These are phyloP conservation scores for Ogataea ramenticola DNA, from an alignment of 805 yeast genomes.

Conservation along the genomic window DNA sequence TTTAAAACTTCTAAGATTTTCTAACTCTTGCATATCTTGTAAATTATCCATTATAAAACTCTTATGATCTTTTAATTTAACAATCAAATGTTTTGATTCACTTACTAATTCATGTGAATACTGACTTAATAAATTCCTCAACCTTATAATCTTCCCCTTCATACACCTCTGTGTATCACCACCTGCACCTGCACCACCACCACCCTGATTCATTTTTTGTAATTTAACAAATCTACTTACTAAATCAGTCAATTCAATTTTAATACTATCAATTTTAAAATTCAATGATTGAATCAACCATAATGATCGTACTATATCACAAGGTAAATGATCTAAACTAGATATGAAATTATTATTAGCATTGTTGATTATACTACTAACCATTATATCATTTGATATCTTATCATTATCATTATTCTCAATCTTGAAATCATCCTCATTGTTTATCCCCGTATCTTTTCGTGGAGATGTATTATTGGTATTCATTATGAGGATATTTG, in stretches of 20 bases:
- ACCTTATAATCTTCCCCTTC: background rate
- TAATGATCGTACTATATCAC: slow-evolving; percentile 29
- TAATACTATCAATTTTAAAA: slow-evolving; percentile 14
- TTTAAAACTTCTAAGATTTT: slow-evolving; percentile 6
- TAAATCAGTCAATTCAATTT: slow-evolving; percentile 4
- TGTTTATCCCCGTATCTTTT: too few relatives aligned
- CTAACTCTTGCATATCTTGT: slow-evolving; percentile 14
- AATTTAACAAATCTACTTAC: background rate
- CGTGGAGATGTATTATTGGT: too few relatives aligned
- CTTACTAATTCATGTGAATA: slow-evolving; percentile 15
- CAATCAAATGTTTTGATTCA: slow-evolving; percentile 18
- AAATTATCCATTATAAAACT: slow-evolving; percentile 18
- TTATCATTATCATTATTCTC: background rate
- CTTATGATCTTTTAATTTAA: slow-evolving; percentile 16
- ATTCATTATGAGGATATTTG: too few relatives aligned
- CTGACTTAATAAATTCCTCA: background rate
- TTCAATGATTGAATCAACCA: slow-evolving; percentile 29
- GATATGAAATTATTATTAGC: slow-evolving; percentile 24
- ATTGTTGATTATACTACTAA: background rate
- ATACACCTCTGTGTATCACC: too few relatives aligned
- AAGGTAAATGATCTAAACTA: slow-evolving; percentile 31
- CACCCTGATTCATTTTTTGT: background rate
- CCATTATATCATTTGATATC: too few relatives aligned
- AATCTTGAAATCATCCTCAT: background rate
- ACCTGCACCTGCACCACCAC: background rate